Evolutionary conservation across 2,329 filamentous ascomycete species (phyloP), one percentile per base, ranked within the genome.

Genomic region (Aschersonia sp.): DNA sequence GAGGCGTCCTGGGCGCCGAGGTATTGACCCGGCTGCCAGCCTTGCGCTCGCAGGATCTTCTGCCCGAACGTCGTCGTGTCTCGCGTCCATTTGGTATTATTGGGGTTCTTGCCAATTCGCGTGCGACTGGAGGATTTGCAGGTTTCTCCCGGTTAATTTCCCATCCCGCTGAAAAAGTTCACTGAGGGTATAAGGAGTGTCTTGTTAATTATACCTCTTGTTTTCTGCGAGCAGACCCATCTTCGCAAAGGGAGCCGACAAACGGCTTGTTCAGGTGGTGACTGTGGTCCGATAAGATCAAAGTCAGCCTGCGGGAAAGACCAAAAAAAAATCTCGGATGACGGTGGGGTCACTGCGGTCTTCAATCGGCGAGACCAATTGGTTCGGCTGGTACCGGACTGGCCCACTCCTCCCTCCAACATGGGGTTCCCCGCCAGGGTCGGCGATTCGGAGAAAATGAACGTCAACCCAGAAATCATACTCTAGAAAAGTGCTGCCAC

Each of bases 61-160:
- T 95, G 89, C 55, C 92, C 92, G 63, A 92, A 97, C 47, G 80
- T 82, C 48, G 76, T 76, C 53, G 83, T 86, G 61, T 89, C 83
- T 58, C 83, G 81, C 48, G 83, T 81, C 92, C 92, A 98, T 73
- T 78, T 80, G 44, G 87, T 95, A 65, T 97, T 98, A 68, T 97
- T 95, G 6, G 92, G 92, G 66, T 98, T 92, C 62, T 84, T 76
- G 54, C 83, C 84, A 60, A 97, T 81, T 68, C 90, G 94, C 44
- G 73, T 56, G 46, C 64, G 63, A 47, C 65, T 66, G 22, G 40
- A 12, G 7, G 9, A 14, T 14, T 11, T 41, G 6, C 7, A 7
- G 10, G 6, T 41, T 22, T 9, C 14, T n/a, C 10, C 6, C 40
- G 40, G 14, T 41, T 39, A 8, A 4, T 39, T 12, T 8, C 12